These are phyloP conservation scores for Gracilaria domingensis DNA, from an alignment of 23 red algal species.

Conservation along the genomic window DNA sequence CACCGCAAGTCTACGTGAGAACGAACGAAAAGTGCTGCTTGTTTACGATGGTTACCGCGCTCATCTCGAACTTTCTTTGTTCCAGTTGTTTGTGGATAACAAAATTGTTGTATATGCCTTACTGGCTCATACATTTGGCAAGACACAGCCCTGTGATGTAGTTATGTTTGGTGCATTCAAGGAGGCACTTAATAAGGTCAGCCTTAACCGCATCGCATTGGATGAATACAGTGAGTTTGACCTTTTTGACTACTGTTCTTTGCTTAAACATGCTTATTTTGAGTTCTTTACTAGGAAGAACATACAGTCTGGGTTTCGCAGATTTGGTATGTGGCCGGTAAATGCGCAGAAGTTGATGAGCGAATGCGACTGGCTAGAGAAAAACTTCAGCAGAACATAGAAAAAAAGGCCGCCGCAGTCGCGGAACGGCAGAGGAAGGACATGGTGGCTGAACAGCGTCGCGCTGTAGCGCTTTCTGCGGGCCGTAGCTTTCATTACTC, in stretches of 20 bases:
- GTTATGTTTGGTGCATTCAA: neutral
- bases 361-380: too few relatives aligned
- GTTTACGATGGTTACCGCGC: neutral
- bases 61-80: neutral
- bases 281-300: constrained; percentile 16
- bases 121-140: neutral
- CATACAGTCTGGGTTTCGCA: constrained; percentile 5
- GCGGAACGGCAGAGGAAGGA: neutral
- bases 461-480: neutral
- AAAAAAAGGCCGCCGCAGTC: too few relatives aligned
- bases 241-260: constrained; percentile 21
- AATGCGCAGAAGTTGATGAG: neutral
- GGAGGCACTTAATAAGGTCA: neutral
- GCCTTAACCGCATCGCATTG: neutral
- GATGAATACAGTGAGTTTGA: neutral
- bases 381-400: too few relatives aligned
- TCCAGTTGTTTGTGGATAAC: neutral
- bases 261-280: constrained; percentile 12
- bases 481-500: too few relatives aligned
- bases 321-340: constrained; percentile 8
- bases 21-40: neutral
- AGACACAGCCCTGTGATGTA: neutral
- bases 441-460: neutral
- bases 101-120: neutral
- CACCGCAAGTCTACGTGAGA: neutral